phyloP scores from a whole-genome alignment of 495 filamentous ascomycete genomes.

The Thermothielavioides terrestris region DNA sequence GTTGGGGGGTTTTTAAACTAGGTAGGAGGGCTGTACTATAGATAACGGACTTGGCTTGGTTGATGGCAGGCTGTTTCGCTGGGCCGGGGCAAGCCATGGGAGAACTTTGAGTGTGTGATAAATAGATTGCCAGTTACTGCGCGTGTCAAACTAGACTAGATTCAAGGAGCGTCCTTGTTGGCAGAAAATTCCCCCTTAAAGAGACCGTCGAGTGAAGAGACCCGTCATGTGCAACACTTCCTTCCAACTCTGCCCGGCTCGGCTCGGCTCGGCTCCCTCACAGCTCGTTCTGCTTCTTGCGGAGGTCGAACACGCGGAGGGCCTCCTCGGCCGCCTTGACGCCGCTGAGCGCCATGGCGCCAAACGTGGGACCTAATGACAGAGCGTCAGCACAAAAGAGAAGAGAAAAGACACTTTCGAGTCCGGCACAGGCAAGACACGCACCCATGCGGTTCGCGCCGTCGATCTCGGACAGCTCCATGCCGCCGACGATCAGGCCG shows the following conservation, averaged over 20 bases:
- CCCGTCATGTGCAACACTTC: neutral
- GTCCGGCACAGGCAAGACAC: too few relatives aligned
- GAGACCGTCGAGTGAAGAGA: neutral
- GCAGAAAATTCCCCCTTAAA: neutral
- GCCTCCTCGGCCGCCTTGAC: slow-evolving; percentile 86
- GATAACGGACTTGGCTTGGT: neutral
- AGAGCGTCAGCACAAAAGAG: slow-evolving; percentile 4
- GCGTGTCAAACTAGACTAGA: too few relatives aligned
- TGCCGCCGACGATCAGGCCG: slow-evolving; percentile 83
- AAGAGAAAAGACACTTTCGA: too few relatives aligned
- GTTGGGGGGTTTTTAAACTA: neutral
- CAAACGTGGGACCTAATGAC: slow-evolving; percentile 56
- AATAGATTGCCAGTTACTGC: too few relatives aligned
- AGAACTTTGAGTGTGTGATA: too few relatives aligned
- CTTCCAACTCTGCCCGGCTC: neutral
- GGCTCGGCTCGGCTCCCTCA: too few relatives aligned
- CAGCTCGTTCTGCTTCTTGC: slow-evolving; percentile 50
- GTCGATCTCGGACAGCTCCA: slow-evolving; percentile 87
- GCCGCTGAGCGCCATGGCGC: slow-evolving; percentile 74
- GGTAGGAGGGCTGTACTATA: neutral
- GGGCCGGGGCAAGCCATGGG: too few relatives aligned
- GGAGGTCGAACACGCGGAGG: slow-evolving; percentile 63
- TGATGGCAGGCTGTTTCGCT: too few relatives aligned
- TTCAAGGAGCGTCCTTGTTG: neutral
- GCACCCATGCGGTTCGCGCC: slow-evolving; percentile 83